phyloP scores from a whole-genome alignment of 208 protist genomes.

The Wallacemonas sp. region DNA sequence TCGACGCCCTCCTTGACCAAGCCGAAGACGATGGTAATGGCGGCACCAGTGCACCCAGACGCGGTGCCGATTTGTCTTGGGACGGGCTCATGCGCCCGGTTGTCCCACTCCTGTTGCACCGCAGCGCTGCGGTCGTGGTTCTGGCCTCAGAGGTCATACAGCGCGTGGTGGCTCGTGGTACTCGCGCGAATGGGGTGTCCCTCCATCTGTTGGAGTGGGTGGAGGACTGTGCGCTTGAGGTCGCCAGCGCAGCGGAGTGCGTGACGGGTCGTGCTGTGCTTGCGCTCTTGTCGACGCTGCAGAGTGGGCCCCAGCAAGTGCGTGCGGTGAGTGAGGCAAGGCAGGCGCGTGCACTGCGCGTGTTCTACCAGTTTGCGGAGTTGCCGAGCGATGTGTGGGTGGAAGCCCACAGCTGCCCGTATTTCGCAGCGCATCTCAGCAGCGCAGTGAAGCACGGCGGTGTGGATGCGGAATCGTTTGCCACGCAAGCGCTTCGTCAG shows the following conservation, averaged over 20 bases:
- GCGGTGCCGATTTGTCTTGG: too few relatives aligned
- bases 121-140: conserved; percentile 23
- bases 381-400: conserved; percentile 1
- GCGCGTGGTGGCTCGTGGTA: not conserved
- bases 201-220: conserved; percentile 13
- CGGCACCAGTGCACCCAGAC: too few relatives aligned
- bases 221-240: conserved; percentile 47
- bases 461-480: conserved; percentile 17
- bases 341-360: not conserved
- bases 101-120: conserved; percentile 33
- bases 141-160: conserved; percentile 29
- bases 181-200: not conserved
- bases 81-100: conserved; percentile 12
- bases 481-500: not conserved
- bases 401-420: conserved; percentile 15
- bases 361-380: not conserved
- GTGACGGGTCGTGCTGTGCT: conserved; percentile 14
- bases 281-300: conserved; percentile 15
- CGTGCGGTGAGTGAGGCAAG: too few relatives aligned
- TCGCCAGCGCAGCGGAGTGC: conserved; percentile 10
- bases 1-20: too few relatives aligned
- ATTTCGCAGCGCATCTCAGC: conserved; percentile 9
- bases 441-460: conserved; percentile 11
- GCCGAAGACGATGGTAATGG: too few relatives aligned
- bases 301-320: too few relatives aligned